phyloP scores from a whole-genome alignment of 2,329 filamentous ascomycete species.

The Penicillium paneum region DNA sequence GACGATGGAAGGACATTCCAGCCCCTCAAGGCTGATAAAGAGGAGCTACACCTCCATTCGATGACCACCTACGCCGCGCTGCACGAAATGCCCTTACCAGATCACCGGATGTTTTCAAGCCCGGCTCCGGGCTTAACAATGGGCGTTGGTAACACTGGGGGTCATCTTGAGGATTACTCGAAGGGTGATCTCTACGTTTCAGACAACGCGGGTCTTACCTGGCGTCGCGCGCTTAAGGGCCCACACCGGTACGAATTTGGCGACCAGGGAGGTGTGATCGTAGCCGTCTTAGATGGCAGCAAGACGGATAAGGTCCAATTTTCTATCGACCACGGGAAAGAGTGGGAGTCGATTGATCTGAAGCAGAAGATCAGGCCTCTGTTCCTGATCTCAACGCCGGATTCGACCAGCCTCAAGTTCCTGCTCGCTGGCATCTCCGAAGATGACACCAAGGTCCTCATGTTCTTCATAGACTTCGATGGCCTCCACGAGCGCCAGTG shows the following conservation, averaged over 20 bases:
- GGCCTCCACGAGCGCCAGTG: conserved; percentile 78
- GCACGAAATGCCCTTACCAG: conserved; percentile 64
- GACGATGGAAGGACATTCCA: conserved; percentile 90
- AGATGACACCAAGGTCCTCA: conserved; percentile 52
- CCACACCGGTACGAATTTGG: conserved; percentile 97
- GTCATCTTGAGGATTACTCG: conserved; percentile 64
- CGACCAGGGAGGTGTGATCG: conserved; percentile 82
- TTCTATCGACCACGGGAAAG: conserved; percentile 84
- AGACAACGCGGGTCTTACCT: conserved; percentile 83
- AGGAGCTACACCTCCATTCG: conserved; percentile 81
- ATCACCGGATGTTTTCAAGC: conserved; percentile 79
- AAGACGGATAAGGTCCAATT: conserved; percentile 64
- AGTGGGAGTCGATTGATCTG: conserved; percentile 72
- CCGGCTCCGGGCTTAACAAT: conserved; percentile 90
- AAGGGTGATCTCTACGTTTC: conserved; percentile 84
- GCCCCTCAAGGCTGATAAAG: conserved; percentile 63
- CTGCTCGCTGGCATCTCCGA: conserved; percentile 65
- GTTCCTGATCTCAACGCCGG: conserved; percentile 80
- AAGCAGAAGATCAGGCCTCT: conserved; percentile 67
- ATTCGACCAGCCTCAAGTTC: conserved; percentile 91
- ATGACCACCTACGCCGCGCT: conserved; percentile 62
- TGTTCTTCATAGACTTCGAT: conserved; percentile 79
- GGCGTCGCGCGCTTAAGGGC: conserved; percentile 69
- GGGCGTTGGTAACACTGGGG: conserved; percentile 87
- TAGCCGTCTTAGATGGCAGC: conserved; percentile 70